These are phyloP conservation scores for Bryopsis sp. DNA, from an alignment of 139 green algal genomes.

Conservation along the genomic window DNA sequence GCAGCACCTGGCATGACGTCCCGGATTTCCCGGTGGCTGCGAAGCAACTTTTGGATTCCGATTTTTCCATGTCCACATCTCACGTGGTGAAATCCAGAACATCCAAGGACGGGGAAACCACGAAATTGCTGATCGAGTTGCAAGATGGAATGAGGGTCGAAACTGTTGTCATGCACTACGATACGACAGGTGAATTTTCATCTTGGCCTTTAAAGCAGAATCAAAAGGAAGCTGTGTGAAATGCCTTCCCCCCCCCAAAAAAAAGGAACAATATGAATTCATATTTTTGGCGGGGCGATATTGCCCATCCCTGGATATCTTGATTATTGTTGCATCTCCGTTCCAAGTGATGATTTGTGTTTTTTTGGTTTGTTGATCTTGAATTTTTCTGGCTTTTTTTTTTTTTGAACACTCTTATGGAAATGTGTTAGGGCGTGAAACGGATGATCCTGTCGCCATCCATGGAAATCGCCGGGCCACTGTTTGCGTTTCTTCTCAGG, in stretches of 20 bases:
- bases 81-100: constrained; percentile 33
- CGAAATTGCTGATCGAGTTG: constrained; percentile 79
- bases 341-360: no score
- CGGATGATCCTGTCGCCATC: not conserved
- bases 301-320: no score
- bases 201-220: not conserved
- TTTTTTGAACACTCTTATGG: no score
- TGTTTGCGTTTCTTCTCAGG: constrained; percentile 75
- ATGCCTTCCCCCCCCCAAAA: no score
- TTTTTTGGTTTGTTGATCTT: no score
- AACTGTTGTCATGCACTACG: constrained; percentile 82
- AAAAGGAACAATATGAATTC: no score
- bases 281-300: no score
- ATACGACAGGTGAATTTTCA: constrained; percentile 39
- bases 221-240: no score
- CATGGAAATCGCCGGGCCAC: constrained; percentile 51
- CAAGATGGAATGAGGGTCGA: constrained; percentile 89
- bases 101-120: constrained; percentile 59
- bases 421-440: no score
- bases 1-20: constrained; percentile 41
- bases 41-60: constrained; percentile 30
- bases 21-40: constrained; percentile 64
- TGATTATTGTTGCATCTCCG: no score
- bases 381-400: no score
- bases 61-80: constrained; percentile 47